phyloP scores from a whole-genome alignment of 305 asterid genomes.

The Fraxinus baroniana region DNA sequence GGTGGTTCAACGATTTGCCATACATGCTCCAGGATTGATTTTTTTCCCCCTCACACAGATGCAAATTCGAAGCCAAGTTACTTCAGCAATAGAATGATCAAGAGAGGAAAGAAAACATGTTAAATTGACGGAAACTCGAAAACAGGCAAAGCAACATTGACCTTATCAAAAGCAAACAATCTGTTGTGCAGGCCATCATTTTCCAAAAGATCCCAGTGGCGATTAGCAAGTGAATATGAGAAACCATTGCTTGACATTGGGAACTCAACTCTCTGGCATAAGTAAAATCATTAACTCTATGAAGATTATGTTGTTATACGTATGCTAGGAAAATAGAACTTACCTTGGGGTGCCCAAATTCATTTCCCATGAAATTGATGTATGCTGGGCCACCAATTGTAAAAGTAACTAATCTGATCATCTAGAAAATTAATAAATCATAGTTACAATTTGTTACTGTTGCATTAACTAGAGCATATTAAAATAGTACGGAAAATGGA shows the following conservation, averaged over 20 bases:
- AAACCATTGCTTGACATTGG: conserved; percentile 86
- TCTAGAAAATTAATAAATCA: conserved; percentile 44
- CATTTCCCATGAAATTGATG: conserved; percentile 98
- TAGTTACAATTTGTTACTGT: conserved; percentile 4
- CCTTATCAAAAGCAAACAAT: conserved; percentile 81
- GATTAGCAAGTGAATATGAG: conserved; percentile 79
- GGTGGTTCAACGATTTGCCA: background rate
- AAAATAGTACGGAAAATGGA: conserved; percentile 21
- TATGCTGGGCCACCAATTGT: conserved; percentile 92
- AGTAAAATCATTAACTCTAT: conserved; percentile 21
- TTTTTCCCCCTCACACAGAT: background rate
- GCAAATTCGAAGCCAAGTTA: conserved; percentile 8
- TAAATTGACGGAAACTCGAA: conserved; percentile 10
- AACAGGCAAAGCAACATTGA: conserved; percentile 27
- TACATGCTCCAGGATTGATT: background rate
- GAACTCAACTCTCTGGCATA: conserved; percentile 82
- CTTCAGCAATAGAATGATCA: background rate
- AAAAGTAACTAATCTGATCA: conserved; percentile 86
- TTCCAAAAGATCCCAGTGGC: conserved; percentile 81
- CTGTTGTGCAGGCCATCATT: conserved; percentile 55
- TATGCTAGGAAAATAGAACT: conserved; percentile 18
- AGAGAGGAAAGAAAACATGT: conserved; percentile 14
- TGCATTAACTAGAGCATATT: conserved; percentile 19
- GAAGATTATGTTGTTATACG: conserved; percentile 4
- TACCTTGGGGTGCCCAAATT: conserved; percentile 95